Conservation (phyloP, 176 grass and related monocot genomes). For the Ampelocalamus luodianensis region DNA sequence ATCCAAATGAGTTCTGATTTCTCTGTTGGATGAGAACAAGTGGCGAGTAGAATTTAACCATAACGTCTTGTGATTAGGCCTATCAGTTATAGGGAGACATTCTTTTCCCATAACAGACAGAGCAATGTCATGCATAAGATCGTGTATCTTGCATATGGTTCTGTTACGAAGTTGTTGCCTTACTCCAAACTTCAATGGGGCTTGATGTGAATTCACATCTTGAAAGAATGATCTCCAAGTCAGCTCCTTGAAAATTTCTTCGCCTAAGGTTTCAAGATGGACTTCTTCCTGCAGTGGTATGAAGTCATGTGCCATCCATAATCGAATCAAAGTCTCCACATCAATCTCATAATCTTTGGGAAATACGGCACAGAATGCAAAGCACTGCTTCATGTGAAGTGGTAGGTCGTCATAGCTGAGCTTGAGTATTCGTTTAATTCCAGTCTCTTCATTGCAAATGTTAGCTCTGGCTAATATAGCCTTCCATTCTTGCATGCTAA, state of each 20-base stretch:
- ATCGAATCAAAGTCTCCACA: no score
- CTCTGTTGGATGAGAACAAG: accelerated
- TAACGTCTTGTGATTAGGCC: background rate
- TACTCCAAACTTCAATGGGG: background rate
- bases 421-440: background rate
- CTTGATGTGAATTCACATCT: background rate
- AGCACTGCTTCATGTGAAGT: no score
- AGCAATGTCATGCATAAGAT: slow-evolving; percentile 24
- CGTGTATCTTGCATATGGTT: background rate
- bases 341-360: background rate
- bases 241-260: no score
- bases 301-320: no score
- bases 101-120: background rate
- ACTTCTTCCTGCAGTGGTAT: no score
- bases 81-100: background rate
- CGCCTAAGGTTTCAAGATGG: no score
- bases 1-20: no score
- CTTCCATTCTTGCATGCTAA: background rate
- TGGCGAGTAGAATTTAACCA: background rate
- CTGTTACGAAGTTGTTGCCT: background rate
- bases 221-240: no score
- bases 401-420: background rate
- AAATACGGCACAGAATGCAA: no score
- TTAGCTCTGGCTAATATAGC: no score
- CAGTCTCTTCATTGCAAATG: background rate